phyloP scores from a whole-genome alignment of 2,329 filamentous ascomycete genomes.

The Aspergillus jensenii region DNA sequence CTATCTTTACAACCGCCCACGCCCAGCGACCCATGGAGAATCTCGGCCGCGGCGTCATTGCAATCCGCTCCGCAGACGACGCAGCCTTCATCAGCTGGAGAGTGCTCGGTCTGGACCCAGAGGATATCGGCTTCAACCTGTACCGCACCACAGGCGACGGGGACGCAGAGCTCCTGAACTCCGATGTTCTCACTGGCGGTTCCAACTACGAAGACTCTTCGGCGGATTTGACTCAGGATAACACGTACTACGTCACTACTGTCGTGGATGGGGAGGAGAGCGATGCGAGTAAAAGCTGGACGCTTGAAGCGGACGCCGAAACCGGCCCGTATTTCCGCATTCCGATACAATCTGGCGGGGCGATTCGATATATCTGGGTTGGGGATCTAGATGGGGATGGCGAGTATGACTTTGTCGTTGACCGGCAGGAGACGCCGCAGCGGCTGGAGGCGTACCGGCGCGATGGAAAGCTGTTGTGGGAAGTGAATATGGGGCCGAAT shows the following conservation, averaged over 20 bases:
- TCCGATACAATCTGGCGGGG: background rate
- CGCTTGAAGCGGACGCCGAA: background rate
- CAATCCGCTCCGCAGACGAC: background rate
- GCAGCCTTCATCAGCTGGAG: slow-evolving; percentile 1
- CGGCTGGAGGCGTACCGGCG: slow-evolving; percentile 2
- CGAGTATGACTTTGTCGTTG: slow-evolving; percentile 9
- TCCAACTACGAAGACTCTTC: slow-evolving; percentile 5
- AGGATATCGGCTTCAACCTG: slow-evolving; percentile 7
- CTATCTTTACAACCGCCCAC: background rate
- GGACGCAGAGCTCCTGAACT: background rate
- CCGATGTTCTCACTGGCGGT: background rate
- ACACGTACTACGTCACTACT: slow-evolving; percentile 3
- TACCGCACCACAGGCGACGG: slow-evolving; percentile 1
- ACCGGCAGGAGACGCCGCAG: background rate
- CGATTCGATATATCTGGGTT: slow-evolving; percentile 4
- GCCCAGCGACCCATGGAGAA: slow-evolving; percentile 1
- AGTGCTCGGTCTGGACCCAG: slow-evolving; percentile 2
- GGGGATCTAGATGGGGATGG: slow-evolving; percentile 9
- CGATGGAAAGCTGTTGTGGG: slow-evolving; percentile 2
- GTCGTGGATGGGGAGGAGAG: background rate
- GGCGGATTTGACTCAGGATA: background rate
- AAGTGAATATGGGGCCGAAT: background rate
- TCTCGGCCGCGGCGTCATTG: slow-evolving; percentile 5
- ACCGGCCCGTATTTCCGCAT: slow-evolving; percentile 1
- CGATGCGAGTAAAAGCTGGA: background rate